Conservation (phyloP, 257 asterid genomes). For the Knoxia roxburghii region DNA sequence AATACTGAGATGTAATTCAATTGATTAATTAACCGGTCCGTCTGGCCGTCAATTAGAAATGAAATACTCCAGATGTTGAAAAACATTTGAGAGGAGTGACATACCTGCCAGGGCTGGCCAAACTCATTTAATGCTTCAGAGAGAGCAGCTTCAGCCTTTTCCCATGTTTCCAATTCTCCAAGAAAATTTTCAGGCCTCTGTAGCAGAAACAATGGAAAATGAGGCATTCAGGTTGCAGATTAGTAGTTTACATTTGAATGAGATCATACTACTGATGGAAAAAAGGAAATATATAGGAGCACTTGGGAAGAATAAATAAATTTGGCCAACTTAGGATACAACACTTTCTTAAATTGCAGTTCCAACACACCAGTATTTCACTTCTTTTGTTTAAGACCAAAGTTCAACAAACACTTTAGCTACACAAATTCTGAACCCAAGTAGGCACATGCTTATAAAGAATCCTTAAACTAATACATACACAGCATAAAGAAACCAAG, state of each 20-base stretch:
- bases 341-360: no score
- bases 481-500: background rate
- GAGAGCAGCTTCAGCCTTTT: conserved; percentile 88
- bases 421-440: background rate
- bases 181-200: conserved; percentile 96
- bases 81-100: conserved; percentile 23
- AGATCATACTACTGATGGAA: background rate
- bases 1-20: background rate
- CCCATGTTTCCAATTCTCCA: conserved; percentile 80
- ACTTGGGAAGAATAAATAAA: no score
- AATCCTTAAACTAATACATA: background rate
- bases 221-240: background rate
- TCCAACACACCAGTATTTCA: no score
- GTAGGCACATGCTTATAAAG: background rate
- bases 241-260: background rate
- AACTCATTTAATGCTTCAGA: conserved; percentile 80
- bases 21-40: background rate
- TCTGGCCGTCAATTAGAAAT: background rate
- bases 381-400: background rate
- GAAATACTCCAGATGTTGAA: background rate
- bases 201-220: conserved; percentile 16
- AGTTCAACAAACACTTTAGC: background rate
- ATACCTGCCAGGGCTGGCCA: conserved; percentile 99
- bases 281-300: no score
- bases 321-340: no score